A percentile compares a stretch with the other conserved stretches of the same genome.
These are phyloP conservation scores for Mycena sp. DNA, from an alignment of 1,284 basidiomycete species.

Conservation along the genomic window DNA sequence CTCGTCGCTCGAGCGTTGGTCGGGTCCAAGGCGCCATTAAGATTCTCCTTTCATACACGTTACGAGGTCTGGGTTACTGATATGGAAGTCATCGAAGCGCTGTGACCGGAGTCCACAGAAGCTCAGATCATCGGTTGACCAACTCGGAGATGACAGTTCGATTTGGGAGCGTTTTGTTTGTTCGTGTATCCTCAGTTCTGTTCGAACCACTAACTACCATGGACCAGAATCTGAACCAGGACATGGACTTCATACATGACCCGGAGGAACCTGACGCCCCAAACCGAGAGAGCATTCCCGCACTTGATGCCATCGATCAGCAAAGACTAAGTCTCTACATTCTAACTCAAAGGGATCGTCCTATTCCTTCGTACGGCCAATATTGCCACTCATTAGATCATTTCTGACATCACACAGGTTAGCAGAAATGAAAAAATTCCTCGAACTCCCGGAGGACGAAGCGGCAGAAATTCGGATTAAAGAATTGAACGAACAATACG, in stretches of 20 bases:
- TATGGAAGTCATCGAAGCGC: too few species aligned
- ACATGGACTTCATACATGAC: not conserved
- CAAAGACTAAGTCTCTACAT: constrained; percentile 37
- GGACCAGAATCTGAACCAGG: not conserved
- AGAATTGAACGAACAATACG: constrained; percentile 55
- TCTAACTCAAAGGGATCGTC: constrained; percentile 45
- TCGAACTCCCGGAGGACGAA: constrained; percentile 39
- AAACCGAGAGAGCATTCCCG: not conserved
- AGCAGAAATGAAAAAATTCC: constrained; percentile 45
- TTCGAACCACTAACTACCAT: too few species aligned
- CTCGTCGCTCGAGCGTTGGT: too few species aligned
- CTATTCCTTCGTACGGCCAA: constrained; percentile 45
- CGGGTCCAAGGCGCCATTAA: too few species aligned
- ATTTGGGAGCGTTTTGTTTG: too few species aligned
- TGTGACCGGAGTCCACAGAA: too few species aligned
- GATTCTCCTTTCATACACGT: too few species aligned
- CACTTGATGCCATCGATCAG: constrained; percentile 11
- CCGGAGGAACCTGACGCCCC: not conserved
- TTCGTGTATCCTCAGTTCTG: too few species aligned
- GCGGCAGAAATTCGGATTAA: constrained; percentile 45
- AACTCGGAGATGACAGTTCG: too few species aligned
- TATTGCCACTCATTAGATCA: not conserved
- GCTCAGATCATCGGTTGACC: too few species aligned
- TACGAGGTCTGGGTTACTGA: too few species aligned
- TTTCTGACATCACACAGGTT: constrained; percentile 38